Evolutionary conservation across 2,329 filamentous ascomycete species (phyloP).

Genomic region (Fusarium humuli): DNA sequence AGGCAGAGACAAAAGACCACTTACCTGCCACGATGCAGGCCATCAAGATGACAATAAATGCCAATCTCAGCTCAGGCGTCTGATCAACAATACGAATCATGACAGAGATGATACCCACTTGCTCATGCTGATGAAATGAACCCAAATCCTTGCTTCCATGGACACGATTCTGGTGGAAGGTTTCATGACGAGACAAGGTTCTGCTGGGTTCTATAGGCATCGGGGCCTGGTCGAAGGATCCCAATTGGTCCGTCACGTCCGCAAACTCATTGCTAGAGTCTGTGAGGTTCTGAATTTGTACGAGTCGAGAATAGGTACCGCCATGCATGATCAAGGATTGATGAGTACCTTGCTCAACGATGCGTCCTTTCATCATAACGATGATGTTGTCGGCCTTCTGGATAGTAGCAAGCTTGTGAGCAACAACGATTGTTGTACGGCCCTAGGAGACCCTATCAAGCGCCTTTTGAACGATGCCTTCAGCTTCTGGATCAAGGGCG

Average conservation of each 20-base stretch:
- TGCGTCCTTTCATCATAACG: slow-evolving; percentile 66
- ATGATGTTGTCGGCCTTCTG: slow-evolving; percentile 57
- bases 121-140: no score
- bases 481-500: slow-evolving; percentile 57
- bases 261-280: background rate
- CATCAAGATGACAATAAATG: no score
- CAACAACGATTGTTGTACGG: slow-evolving; percentile 68
- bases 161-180: no score
- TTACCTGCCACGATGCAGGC: no score
- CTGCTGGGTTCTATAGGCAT: background rate
- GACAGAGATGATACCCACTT: no score
- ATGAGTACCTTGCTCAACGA: slow-evolving; percentile 67
- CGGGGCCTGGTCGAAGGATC: no score
- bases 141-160: no score
- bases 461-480: slow-evolving; percentile 64
- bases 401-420: slow-evolving; percentile 66
- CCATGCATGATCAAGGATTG: slow-evolving; percentile 60
- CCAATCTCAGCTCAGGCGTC: no score
- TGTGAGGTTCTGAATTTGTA: slow-evolving; percentile 52
- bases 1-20: no score
- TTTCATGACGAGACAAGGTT: background rate
- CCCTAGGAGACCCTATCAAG: slow-evolving; percentile 63
- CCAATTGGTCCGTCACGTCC: no score
- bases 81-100: no score
- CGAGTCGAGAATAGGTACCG: slow-evolving; percentile 62